Base-by-base conservation (phyloP, 441 rosid genomes). In the Lepidium campestre region DNA sequence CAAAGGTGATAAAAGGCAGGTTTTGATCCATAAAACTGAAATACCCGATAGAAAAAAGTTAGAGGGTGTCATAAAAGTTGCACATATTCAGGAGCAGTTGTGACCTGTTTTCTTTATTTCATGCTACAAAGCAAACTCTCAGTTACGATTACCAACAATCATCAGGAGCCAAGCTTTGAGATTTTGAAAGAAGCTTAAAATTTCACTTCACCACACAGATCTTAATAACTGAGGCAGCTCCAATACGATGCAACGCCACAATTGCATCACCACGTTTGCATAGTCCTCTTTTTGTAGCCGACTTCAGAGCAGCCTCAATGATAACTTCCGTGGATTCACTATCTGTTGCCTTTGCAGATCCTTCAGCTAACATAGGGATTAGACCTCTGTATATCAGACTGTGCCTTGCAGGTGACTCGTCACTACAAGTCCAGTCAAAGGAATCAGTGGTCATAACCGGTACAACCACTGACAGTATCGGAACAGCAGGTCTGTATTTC, bases 401-500 rank as follows among this genome's bases (percentile, higher is more conserved):
- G 49, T 92, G 98, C 73, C 95, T 89, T 10, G 96, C 98, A 1
- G 98, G 98, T 22, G 82, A 64, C 80, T 92, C 98, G 3, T 92
- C 95, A 15, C 96, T 92, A 78, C 88, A 82, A 18, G 71, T 52
- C 98, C 98, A 92, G 74, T 92, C 98, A 23, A 92, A 92, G 12
- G 90, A 85, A 80, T 92, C 96, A 2, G 96, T 92, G 0, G 96
- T 85, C 78, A 90, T 70, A 34, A 83, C 82, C 0, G 98, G 98
- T 72, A 92, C 98, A 34, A 85, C 95, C 65, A 92, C 98, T 0
- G 96, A 92, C 27, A 92, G 81, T 71, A 92, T 92, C 5, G 98
- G 98, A 65, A 92, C 95, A 17, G 96, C 91, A 0, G 98, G 98
- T 70, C 98, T 83, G 81, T 91, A 91, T 79, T 91, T 91, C 75